A percentile compares a stretch with the other conserved stretches of the same genome.
Evolutionary conservation across 2,329 filamentous ascomycete genomes (phyloP).

Genomic region (Hypoxylon sp.): DNA sequence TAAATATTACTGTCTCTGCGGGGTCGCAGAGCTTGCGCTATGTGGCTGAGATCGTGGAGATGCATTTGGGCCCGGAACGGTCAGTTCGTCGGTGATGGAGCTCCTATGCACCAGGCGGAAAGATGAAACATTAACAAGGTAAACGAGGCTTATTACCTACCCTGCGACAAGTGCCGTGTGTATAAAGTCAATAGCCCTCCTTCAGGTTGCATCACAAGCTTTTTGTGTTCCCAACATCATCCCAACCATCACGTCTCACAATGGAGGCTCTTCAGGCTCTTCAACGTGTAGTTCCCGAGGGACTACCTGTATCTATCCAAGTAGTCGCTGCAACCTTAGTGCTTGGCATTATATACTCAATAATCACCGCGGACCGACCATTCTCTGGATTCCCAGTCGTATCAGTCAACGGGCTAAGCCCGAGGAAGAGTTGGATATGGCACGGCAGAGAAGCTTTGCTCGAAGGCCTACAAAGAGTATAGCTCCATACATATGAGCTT

Average conservation of each 20-base stretch:
- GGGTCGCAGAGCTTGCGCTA: constrained; percentile 16
- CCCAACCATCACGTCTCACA: constrained; percentile 3
- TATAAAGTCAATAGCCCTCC: constrained; percentile 24
- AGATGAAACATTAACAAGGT: constrained; percentile 33
- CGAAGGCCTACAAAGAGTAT: constrained; percentile 50
- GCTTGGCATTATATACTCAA: constrained; percentile 49
- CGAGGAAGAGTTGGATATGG: constrained; percentile 51
- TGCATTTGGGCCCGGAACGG: constrained; percentile 15
- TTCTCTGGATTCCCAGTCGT: constrained; percentile 52
- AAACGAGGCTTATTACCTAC: constrained; percentile 3
- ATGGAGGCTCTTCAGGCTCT: constrained; percentile 51
- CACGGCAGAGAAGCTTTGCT: constrained; percentile 47
- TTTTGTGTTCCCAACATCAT: constrained; percentile 11
- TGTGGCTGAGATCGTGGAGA: constrained; percentile 8
- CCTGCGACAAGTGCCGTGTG: not conserved
- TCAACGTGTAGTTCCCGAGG: constrained; percentile 49
- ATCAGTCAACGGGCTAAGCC: constrained; percentile 48
- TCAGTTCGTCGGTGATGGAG: constrained; percentile 9
- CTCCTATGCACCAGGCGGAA: constrained; percentile 17
- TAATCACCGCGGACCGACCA: constrained; percentile 49
- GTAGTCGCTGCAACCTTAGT: constrained; percentile 49
- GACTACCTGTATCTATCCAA: constrained; percentile 51
- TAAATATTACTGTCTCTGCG: constrained; percentile 13
- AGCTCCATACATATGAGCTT: not conserved
- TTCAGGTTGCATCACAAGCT: constrained; percentile 8